Conservation (phyloP, 75 land plant species). For the Picea glauca region DNA sequence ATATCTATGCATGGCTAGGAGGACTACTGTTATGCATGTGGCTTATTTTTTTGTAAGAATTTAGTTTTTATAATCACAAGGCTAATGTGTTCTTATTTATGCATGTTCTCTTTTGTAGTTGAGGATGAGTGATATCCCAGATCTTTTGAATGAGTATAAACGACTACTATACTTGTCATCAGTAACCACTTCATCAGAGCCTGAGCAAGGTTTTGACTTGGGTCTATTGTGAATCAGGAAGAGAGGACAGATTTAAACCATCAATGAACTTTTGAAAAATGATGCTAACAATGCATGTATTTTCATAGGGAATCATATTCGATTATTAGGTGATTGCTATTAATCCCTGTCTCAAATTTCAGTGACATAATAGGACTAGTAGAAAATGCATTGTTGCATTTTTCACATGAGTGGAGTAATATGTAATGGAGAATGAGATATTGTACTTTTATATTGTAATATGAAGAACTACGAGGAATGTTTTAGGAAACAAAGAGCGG, state of each 20-base stretch:
- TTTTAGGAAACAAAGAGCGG: too few relatives aligned
- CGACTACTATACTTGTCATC: conserved; percentile 22
- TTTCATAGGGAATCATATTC: too few relatives aligned
- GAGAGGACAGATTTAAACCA: background rate
- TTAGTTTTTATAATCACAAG: conserved; percentile 1
- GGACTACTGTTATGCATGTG: background rate
- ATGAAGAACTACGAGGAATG: too few relatives aligned
- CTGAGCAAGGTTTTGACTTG: background rate
- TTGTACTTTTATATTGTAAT: too few relatives aligned
- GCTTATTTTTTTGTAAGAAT: background rate
- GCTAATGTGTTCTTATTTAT: background rate
- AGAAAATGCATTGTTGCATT: too few relatives aligned
- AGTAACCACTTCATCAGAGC: background rate
- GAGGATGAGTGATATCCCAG: conserved; percentile 79
- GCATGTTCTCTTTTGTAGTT: conserved; percentile 38
- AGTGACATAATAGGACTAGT: too few relatives aligned
- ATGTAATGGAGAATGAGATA: too few relatives aligned
- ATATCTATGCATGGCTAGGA: background rate
- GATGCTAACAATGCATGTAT: too few relatives aligned
- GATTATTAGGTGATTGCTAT: too few relatives aligned
- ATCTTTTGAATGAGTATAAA: conserved; percentile 70
- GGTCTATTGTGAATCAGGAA: conserved; percentile 5
- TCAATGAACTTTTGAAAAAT: too few relatives aligned
- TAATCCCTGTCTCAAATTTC: too few relatives aligned
- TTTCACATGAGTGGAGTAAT: too few relatives aligned